Evolutionary conservation across 2,329 filamentous ascomycete species (phyloP), one percentile per base, ranked within the genome.

Genomic region (Calonectria crousiana): DNA sequence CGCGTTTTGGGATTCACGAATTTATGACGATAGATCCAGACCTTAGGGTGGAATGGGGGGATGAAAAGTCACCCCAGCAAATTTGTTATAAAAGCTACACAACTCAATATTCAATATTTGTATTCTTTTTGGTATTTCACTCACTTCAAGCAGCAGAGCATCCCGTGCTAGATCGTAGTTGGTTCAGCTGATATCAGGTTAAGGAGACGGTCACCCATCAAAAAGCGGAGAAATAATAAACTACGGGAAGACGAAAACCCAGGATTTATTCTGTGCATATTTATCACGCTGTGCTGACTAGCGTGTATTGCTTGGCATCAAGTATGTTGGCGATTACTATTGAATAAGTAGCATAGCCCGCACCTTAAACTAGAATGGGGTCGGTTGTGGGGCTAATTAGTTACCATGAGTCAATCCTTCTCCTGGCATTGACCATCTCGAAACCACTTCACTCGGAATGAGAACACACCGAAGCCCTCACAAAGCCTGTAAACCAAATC

Each of bases 91-190:
- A 14, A 49, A 65, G 41, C 38, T 32, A 49, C 60, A n/a, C 60
- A 65, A 49, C 60, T 65, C 60, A 44, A 65, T 65, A 26, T 44
- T 65, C 44, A 18, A 65, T 47, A 23, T n/a, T n/a, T 20, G 41
- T 64, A 65, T 32, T 49, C 8, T 65, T 20, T 18, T 65, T 26
- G 16, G 44, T 28, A n/a, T 18, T 16, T 6, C 26, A 11, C 34
- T 23, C 9, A 10, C 16, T n/a, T 18, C 16, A n/a, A 34, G 16
- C 10, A 4, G 6, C 10, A 23, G 4, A 13, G 10, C 34, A 14
- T 34, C n/a, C 13, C 8, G 16, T 28, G 23, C 36, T 41, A 20
- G 36, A 41, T 41, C 14, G 9, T 4, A 28, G 41, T 28, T 6
- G 6, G 34, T 16, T n/a, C 28, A 41, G 23, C 41, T 56, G 16